Evolutionary conservation across 2,329 filamentous ascomycete species (phyloP).

Genomic region (Emergomyces pasteurianus): DNA sequence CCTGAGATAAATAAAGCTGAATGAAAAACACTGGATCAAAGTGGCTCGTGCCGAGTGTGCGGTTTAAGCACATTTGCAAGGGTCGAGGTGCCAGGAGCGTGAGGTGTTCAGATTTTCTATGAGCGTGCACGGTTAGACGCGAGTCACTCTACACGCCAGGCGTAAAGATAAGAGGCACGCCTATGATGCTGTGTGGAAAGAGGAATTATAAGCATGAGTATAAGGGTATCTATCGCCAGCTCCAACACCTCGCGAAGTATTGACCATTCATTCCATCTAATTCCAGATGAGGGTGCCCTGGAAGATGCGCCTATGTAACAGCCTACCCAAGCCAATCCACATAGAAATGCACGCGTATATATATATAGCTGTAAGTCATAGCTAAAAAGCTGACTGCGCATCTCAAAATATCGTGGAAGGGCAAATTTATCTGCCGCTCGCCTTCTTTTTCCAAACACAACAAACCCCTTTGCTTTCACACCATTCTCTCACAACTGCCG

Average conservation of each 20-base stretch:
- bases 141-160: too few species aligned
- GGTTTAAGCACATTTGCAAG: too few species aligned
- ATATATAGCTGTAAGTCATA: not conserved
- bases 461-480: constrained; percentile 80
- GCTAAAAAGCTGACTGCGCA: not conserved
- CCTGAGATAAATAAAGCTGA: too few species aligned
- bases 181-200: not conserved
- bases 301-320: not conserved
- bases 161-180: too few species aligned
- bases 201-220: not conserved
- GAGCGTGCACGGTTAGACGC: too few species aligned
- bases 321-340: not conserved
- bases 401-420: not conserved
- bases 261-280: too few species aligned
- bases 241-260: not conserved
- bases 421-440: constrained; percentile 7
- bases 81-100: too few species aligned
- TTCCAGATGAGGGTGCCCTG: not conserved
- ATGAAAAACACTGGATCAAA: too few species aligned
- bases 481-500: constrained; percentile 68
- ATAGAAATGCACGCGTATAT: not conserved
- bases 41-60: too few species aligned
- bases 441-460: constrained; percentile 55
- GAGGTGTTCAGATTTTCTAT: too few species aligned
- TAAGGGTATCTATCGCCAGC: not conserved